Conservation (phyloP, 2,329 filamentous ascomycete species). For the Akanthomyces muscarius region DNA sequence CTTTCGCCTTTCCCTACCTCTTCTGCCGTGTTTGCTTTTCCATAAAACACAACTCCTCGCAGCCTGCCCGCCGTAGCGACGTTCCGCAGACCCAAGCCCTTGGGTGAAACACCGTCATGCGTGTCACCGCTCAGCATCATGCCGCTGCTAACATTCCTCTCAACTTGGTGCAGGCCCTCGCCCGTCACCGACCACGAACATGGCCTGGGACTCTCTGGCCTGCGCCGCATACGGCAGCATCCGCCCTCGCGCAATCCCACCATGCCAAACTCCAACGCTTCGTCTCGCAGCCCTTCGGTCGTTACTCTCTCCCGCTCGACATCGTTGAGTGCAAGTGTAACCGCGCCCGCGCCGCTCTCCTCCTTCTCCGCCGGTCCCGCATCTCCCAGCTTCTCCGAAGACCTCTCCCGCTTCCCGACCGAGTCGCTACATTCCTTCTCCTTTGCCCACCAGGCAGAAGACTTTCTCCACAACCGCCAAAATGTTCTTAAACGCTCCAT, state of each 20-base stretch:
- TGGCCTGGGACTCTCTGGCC: slow-evolving; percentile 76
- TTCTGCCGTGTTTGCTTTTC: not conserved
- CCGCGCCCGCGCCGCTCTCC: slow-evolving; percentile 51
- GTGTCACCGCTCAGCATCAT: slow-evolving; percentile 9
- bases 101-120: slow-evolving; percentile 8
- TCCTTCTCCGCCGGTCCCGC: slow-evolving; percentile 55
- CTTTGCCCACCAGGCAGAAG: slow-evolving; percentile 92
- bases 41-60: not conserved
- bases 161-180: slow-evolving; percentile 59
- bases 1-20: not conserved
- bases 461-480: slow-evolving; percentile 85
- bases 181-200: slow-evolving; percentile 84
- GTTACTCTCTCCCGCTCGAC: slow-evolving; percentile 59
- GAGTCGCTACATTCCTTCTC: slow-evolving; percentile 98
- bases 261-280: slow-evolving; percentile 57
- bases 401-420: slow-evolving; percentile 86
- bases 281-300: slow-evolving; percentile 57
- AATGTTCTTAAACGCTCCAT: slow-evolving; percentile 90
- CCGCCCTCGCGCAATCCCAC: slow-evolving; percentile 59
- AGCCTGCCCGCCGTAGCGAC: not conserved
- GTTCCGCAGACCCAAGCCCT: not conserved
- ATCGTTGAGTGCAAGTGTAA: slow-evolving; percentile 66
- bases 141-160: slow-evolving; percentile 26
- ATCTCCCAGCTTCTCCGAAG: slow-evolving; percentile 78
- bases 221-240: slow-evolving; percentile 89